These are phyloP conservation scores for Mycena metata DNA, from an alignment of 768 basidiomycete species.

Conservation along the genomic window DNA sequence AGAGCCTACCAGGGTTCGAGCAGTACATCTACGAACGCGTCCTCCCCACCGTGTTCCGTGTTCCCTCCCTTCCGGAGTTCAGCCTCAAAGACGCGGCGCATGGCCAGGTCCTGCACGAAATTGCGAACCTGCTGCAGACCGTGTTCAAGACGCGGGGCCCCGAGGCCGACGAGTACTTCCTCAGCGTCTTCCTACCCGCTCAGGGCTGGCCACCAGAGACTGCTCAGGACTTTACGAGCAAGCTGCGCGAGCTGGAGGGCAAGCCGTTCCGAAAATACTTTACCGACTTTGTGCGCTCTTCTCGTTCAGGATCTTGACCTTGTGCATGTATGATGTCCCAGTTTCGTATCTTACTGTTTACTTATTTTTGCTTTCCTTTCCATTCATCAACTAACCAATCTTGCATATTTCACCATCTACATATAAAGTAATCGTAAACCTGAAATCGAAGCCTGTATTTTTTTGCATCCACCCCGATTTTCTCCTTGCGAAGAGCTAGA, in stretches of 20 bases:
- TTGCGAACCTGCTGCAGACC: conserved; percentile 86
- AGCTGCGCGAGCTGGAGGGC: conserved; percentile 79
- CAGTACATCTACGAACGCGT: conserved; percentile 90
- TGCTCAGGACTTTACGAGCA: conserved; percentile 82
- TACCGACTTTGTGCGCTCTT: conserved; percentile 84
- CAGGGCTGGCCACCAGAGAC: conserved; percentile 88
- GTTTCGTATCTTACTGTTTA: no score
- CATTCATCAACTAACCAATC: no score
- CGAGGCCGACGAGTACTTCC: conserved; percentile 88
- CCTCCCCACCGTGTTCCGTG: conserved; percentile 84
- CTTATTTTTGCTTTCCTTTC: no score
- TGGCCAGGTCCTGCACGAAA: conserved; percentile 87
- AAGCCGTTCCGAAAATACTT: conserved; percentile 90
- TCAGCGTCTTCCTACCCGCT: conserved; percentile 85
- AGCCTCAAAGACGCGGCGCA: conserved; percentile 77
- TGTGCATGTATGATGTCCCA: no score
- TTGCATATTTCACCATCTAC: no score
- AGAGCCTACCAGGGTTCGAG: conserved; percentile 88
- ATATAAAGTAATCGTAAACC: no score
- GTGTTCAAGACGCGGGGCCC: conserved; percentile 82
- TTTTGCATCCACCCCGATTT: no score
- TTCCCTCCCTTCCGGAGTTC: conserved; percentile 83
- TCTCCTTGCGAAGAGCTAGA: no score
- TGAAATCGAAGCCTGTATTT: no score
- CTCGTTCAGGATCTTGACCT: conserved; percentile 70